Evolutionary conservation across 306 rosid species (phyloP).

Genomic region (Prinsepia uniflora): DNA sequence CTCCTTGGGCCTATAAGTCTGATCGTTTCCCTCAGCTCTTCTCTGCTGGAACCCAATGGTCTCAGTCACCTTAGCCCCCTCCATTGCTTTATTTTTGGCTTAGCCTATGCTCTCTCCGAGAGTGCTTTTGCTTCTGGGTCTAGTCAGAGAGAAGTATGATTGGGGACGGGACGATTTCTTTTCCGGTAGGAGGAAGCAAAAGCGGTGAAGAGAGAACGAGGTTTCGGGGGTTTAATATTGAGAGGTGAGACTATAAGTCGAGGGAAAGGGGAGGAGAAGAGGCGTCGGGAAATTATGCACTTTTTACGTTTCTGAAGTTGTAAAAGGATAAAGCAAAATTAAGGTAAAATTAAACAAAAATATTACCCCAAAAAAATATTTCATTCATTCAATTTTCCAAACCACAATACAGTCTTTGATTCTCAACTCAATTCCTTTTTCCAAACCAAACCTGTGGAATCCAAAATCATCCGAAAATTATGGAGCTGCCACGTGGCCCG

Average conservation of each 20-base stretch:
- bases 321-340: no score
- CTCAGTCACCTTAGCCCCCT: constrained; percentile 23
- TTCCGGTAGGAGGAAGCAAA: constrained; percentile 35
- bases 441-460: no score
- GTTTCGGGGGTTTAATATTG: constrained; percentile 8
- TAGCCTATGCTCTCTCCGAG: constrained; percentile 10
- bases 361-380: no score
- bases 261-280: constrained; percentile 22
- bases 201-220: constrained; percentile 35
- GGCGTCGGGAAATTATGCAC: constrained; percentile 45
- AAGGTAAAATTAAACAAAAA: no score
- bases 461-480: no score
- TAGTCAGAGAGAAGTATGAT: constrained; percentile 20
- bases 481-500: no score
- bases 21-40: constrained; percentile 72
- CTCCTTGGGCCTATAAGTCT: constrained; percentile 40
- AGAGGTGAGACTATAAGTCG: constrained; percentile 21
- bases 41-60: constrained; percentile 56
- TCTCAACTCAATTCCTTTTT: no score
- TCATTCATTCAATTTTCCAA: no score
- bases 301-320: no score
- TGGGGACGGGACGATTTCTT: constrained; percentile 39
- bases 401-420: no score
- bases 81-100: constrained; percentile 32
- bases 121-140: constrained; percentile 34